Base-by-base conservation (phyloP, 495 filamentous ascomycete genomes). In the Aeminium ludgeri region DNA sequence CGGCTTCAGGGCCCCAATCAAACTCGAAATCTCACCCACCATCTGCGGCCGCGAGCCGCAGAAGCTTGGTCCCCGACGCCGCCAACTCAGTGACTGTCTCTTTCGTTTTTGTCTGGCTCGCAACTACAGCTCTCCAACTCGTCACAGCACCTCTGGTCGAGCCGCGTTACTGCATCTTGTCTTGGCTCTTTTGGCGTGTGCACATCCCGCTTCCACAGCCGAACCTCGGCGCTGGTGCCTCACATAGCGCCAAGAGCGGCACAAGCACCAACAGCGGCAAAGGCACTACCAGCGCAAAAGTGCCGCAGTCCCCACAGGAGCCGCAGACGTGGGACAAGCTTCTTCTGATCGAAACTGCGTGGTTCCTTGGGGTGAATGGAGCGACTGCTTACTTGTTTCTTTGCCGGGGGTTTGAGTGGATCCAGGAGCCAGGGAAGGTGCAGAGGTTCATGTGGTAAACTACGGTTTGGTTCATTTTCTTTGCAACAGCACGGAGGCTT, bases 371-470 rank as follows among this genome's bases (percentile, higher is more conserved):
- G 2, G 68, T 94, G 39, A 86, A 93, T 56, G 59, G 57, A 7
- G 68, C 65, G 1, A 87, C 83, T 8, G 78, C 83, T 49, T 86
- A 80, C 56, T 60, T 92, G 29, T 95, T 96, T 52, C 53, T 94
- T 37, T 73, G 72, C 49, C 66, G 71, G 55, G 78, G 76, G 1
- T 96, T 92, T 55, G 68, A 73, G 48, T 95, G 87, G 87, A 58
- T 65, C 18, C 69, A 80, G 49, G 86, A 93, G 56, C 72, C 68
- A 20, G 85, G 85, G 20, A 76, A 66, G 51, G 60, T 83, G 43
- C 86, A 95, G 65, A 67, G 87, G 44, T 96, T 96, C 52, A 83
- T 96, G 80, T 96, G 86, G 86, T 93, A 50, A 34, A 7, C n/a
- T n/a, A n/a, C n/a, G n/a, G n/a, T n/a, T n/a, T n/a, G n/a, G n/a